Evolutionary conservation across 2,329 filamentous ascomycete genomes (phyloP).

Genomic region (Taxawa tesnikishii): DNA sequence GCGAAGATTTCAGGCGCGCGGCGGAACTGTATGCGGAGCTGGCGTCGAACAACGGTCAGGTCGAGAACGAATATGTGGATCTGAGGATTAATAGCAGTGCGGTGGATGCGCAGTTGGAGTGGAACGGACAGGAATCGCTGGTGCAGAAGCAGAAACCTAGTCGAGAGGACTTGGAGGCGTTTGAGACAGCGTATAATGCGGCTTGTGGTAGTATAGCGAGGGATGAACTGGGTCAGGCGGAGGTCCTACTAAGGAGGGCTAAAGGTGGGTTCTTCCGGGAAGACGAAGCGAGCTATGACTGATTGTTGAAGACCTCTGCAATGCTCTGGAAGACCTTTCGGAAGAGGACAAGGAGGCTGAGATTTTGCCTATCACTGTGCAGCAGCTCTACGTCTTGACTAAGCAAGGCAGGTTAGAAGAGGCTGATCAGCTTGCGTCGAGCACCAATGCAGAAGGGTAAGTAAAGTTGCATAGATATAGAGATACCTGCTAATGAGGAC

Average conservation of each 20-base stretch:
- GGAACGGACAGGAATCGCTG: slow-evolving; percentile 45
- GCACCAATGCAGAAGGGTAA: slow-evolving; percentile 51
- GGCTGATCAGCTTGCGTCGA: slow-evolving; percentile 49
- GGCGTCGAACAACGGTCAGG: slow-evolving; percentile 29
- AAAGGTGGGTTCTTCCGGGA: slow-evolving; percentile 26
- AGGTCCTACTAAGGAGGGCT: slow-evolving; percentile 56
- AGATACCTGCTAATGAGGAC: not conserved
- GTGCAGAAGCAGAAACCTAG: slow-evolving; percentile 43
- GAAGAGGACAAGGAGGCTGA: slow-evolving; percentile 66
- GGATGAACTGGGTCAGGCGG: slow-evolving; percentile 52
- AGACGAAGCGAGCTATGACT: not conserved
- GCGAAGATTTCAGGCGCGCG: slow-evolving; percentile 59
- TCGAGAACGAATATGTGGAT: slow-evolving; percentile 57
- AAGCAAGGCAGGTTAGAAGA: slow-evolving; percentile 55
- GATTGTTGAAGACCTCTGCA: slow-evolving; percentile 46
- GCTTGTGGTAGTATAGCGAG: slow-evolving; percentile 62
- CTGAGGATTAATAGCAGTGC: slow-evolving; percentile 66
- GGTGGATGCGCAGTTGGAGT: slow-evolving; percentile 59
- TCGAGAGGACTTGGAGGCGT: slow-evolving; percentile 56
- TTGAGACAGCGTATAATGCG: slow-evolving; percentile 72
- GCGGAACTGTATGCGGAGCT: slow-evolving; percentile 51
- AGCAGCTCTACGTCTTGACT: slow-evolving; percentile 61
- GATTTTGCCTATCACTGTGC: slow-evolving; percentile 61
- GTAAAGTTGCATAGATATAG: slow-evolving; percentile 17
- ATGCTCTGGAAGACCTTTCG: slow-evolving; percentile 57